Evolutionary conservation across 2,329 filamentous ascomycete genomes (phyloP).

Genomic region (Paecilomyces fulvus): DNA sequence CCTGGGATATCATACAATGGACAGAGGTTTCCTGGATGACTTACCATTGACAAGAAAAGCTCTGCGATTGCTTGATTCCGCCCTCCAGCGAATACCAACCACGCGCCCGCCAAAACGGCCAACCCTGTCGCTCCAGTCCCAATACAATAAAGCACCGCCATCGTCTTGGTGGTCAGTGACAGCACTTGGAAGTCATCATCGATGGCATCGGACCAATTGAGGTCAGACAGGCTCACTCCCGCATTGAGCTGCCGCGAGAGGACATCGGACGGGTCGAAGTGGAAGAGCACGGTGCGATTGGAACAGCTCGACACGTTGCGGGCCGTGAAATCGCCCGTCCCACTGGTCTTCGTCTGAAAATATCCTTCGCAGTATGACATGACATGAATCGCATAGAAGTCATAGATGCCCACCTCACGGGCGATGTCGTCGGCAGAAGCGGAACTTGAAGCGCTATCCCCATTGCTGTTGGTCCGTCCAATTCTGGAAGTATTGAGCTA

Average conservation of each 20-base stretch:
- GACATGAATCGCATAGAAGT: conserved; percentile 55
- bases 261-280: conserved; percentile 47
- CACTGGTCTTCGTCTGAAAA: conserved; percentile 24
- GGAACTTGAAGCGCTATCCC: conserved; percentile 12
- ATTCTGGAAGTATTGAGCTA: conserved; percentile 51
- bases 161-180: conserved; percentile 41
- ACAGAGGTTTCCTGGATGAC: conserved; percentile 7
- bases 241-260: conserved; percentile 43
- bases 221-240: conserved; percentile 42
- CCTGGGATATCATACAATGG: background rate
- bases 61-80: conserved; percentile 43
- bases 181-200: conserved; percentile 45
- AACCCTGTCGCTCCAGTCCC: conserved; percentile 46
- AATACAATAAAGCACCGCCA: conserved; percentile 53
- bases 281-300: conserved; percentile 45
- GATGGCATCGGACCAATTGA: conserved; percentile 51
- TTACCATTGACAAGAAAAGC: conserved; percentile 38
- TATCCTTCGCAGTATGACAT: conserved; percentile 51
- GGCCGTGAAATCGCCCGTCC: conserved; percentile 17
- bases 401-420: conserved; percentile 44
- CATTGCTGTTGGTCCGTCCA: conserved; percentile 29
- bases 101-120: conserved; percentile 39
- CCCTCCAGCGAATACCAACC: conserved; percentile 38
- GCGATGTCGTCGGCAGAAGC: conserved; percentile 30
- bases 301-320: conserved; percentile 49